Evolutionary conservation across 441 rosid species (phyloP), one percentile per base, ranked within the genome.

Genomic region (Jatropha podagrica): DNA sequence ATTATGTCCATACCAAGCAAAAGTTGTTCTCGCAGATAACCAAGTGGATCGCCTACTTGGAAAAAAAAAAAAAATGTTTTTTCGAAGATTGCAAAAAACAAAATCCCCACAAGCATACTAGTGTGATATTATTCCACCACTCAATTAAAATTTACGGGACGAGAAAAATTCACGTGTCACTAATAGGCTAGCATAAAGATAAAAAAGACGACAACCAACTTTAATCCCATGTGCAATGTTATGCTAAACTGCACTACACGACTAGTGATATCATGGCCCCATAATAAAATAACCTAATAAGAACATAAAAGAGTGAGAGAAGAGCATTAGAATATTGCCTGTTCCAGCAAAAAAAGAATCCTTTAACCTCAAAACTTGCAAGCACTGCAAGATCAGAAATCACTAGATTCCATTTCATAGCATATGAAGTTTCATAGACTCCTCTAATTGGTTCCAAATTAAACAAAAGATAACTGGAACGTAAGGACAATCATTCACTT

Each of bases 201-300:
- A 48, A 49, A 44, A 44, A 26, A 58, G 12, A 27, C 20, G 26
- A 46, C n/a, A 17, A 7, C 68, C 40, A 61, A 62, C 58, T 63
- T 52, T 32, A 37, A 38, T 60, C 68, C 73, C 73, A 73, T 37
- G 17, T 56, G 68, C 68, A 48, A 60, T 46, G 44, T 11, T 18
- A 41, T 41, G n/a, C 54, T 61, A 65, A 78, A 68, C 59, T 10
- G 37, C 20, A 41, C 8, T 40, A 51, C 60, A 49, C 23, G 65
- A 58, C 65, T 7, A 4, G 46, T 26, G 20, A 49, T 38, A 51
- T 61, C 44, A 55, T 0, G 14, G 66, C 65, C 54, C 55, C 2
- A 41, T 49, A 69, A 17, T 41, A 69, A 69, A 69, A 59, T 9
- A 59, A 52, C 61, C 44, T 8, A 40, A 32, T 26, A 61, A 48